These are phyloP conservation scores for Obelidium mucronatum DNA, from an alignment of 192 early-diverging fungal species.

Conservation along the genomic window DNA sequence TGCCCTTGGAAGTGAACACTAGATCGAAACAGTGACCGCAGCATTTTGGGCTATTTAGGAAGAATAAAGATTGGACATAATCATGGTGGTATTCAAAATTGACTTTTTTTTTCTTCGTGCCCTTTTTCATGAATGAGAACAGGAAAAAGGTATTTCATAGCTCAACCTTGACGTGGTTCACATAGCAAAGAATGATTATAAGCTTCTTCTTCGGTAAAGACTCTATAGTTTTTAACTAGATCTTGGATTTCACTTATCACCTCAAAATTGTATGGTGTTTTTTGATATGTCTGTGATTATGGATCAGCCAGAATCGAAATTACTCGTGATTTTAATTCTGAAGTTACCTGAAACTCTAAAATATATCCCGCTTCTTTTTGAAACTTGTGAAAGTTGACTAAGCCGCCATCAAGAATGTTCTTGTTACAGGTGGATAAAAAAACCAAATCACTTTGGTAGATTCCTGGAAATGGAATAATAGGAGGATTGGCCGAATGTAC, in stretches of 20 bases:
- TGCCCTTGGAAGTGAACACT: too few species aligned
- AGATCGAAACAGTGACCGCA: too few species aligned
- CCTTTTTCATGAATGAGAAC: background rate
- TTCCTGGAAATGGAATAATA: slow-evolving; percentile 65
- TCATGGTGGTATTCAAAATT: too few species aligned
- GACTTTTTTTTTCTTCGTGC: too few species aligned
- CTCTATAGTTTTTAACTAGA: slow-evolving; percentile 45
- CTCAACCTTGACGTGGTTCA: slow-evolving; percentile 48
- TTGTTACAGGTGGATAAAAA: slow-evolving; percentile 62
- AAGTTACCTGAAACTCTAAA: slow-evolving; percentile 61
- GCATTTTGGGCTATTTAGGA: too few species aligned
- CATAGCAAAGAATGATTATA: slow-evolving; percentile 55
- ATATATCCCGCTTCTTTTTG: slow-evolving; percentile 60
- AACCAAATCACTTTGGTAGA: slow-evolving; percentile 67
- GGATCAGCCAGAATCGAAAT: background rate
- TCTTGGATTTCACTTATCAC: slow-evolving; percentile 61
- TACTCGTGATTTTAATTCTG: background rate
- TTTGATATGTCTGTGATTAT: slow-evolving; percentile 53
- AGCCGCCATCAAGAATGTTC: slow-evolving; percentile 52
- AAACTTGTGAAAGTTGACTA: slow-evolving; percentile 65
- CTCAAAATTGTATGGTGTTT: slow-evolving; percentile 50
- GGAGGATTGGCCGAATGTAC: slow-evolving; percentile 60
- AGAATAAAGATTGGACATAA: too few species aligned
- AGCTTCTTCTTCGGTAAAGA: slow-evolving; percentile 57
- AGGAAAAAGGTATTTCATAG: background rate